These are phyloP conservation scores for Ogataea philodendri DNA, from an alignment of 805 yeast genomes.

Conservation along the genomic window DNA sequence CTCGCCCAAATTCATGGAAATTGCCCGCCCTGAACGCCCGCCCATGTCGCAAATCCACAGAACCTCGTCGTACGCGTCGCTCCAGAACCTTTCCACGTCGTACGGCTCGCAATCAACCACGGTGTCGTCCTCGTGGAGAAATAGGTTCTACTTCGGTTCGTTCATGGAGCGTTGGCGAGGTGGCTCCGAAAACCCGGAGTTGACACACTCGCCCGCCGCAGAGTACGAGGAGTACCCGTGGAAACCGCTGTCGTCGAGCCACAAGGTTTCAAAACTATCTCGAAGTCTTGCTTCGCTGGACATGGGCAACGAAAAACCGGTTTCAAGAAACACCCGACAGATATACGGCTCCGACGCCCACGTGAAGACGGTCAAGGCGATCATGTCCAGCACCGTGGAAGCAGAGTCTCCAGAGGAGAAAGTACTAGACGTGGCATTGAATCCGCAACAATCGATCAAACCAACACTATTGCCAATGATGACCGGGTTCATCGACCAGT, in stretches of 20 bases:
- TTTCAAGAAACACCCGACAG: constrained; percentile 1
- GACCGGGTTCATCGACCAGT: constrained; percentile 45
- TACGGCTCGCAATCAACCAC: constrained; percentile 30
- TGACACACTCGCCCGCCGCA: constrained; percentile 29
- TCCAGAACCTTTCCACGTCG: constrained; percentile 38
- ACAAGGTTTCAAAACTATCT: no score
- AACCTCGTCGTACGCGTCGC: constrained; percentile 35
- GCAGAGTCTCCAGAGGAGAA: constrained; percentile 1
- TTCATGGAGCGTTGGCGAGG: constrained; percentile 31
- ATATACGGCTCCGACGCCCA: no score
- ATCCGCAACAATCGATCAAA: constrained; percentile 2
- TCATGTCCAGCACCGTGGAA: neutral
- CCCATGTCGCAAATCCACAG: constrained; percentile 24
- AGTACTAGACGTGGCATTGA: constrained; percentile 3
- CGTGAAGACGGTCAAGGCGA: neutral
- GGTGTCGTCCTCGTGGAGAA: constrained; percentile 31
- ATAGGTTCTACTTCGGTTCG: constrained; percentile 27
- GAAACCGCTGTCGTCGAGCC: constrained; percentile 19
- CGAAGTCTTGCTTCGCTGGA: constrained; percentile 12
- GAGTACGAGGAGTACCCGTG: constrained; percentile 33
- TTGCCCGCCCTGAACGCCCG: constrained; percentile 22
- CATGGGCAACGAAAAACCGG: constrained; percentile 5
- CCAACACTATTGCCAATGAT: constrained; percentile 24
- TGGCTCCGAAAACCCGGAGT: constrained; percentile 6
- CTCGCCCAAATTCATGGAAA: constrained; percentile 22